These are phyloP conservation scores for Trypanosoma boissoni DNA, from an alignment of 208 protist genomes.

Conservation along the genomic window DNA sequence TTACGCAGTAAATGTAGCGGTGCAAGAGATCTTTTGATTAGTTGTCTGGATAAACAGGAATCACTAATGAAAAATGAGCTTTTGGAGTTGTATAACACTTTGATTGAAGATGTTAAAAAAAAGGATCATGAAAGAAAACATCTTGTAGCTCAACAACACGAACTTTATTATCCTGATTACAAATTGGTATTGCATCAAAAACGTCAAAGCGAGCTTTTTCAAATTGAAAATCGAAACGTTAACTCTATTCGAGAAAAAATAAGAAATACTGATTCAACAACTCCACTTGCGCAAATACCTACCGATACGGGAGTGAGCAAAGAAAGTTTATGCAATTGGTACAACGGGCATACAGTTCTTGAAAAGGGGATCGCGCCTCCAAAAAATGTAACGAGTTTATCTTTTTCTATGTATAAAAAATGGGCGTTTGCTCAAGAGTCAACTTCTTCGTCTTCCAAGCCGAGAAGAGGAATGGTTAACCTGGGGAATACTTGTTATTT, in stretches of 20 bases:
- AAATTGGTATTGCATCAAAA: slow-evolving; percentile 14
- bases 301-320: too few relatives aligned
- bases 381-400: slow-evolving; percentile 3
- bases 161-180: slow-evolving; percentile 5
- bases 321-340: too few relatives aligned
- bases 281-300: too few relatives aligned
- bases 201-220: slow-evolving; percentile 21
- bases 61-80: slow-evolving; percentile 27
- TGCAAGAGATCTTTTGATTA: slow-evolving; percentile 17
- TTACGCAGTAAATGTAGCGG: slow-evolving; percentile 14
- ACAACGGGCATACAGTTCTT: not conserved
- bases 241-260: slow-evolving; percentile 6
- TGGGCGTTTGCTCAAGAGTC: slow-evolving; percentile 32
- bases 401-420: slow-evolving; percentile 24
- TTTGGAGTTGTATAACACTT: slow-evolving; percentile 24
- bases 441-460: slow-evolving; percentile 14
- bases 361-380: slow-evolving; percentile 10
- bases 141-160: slow-evolving; percentile 2
- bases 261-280: slow-evolving; percentile 1
- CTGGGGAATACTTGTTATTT: slow-evolving; percentile 93
- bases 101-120: slow-evolving; percentile 34
- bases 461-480: slow-evolving; percentile 81
- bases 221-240: slow-evolving; percentile 8
- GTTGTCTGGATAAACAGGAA: slow-evolving; percentile 29
- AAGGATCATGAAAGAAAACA: slow-evolving; percentile 27